Evolutionary conservation across 805 yeast species (phyloP).

Genomic region (Debaryomyces tyrocola): DNA sequence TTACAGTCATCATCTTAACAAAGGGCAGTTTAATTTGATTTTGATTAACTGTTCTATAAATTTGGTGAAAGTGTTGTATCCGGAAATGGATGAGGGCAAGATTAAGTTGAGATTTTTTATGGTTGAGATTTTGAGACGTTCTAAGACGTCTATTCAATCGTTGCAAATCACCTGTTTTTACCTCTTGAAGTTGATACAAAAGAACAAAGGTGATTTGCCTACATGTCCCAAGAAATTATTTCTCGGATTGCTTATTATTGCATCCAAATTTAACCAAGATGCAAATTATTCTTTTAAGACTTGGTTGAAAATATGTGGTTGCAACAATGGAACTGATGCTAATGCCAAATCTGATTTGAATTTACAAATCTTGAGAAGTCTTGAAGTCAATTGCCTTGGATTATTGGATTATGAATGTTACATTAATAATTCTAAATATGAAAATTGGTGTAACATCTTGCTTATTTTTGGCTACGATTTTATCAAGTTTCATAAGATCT

Average conservation of each 20-base stretch:
- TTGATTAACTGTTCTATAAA: constrained; percentile 37
- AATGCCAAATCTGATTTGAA: constrained; percentile 28
- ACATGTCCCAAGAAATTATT: constrained; percentile 66
- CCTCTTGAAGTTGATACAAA: constrained; percentile 45
- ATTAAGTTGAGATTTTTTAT: constrained; percentile 44
- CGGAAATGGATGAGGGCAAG: constrained; percentile 10
- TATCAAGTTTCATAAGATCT: constrained; percentile 33
- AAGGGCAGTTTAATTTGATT: constrained; percentile 40
- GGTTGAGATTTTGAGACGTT: constrained; percentile 32
- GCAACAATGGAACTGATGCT: constrained; percentile 20
- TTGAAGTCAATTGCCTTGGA: constrained; percentile 56
- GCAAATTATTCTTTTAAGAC: constrained; percentile 64
- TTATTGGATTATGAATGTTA: constrained; percentile 58
- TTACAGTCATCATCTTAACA: constrained; percentile 39
- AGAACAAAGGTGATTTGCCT: constrained; percentile 10
- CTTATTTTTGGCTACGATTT: constrained; percentile 45
- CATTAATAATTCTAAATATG: constrained; percentile 49
- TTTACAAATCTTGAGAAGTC: constrained; percentile 44
- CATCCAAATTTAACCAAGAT: constrained; percentile 75
- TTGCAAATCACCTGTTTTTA: constrained; percentile 70
- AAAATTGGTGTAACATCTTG: constrained; percentile 46
- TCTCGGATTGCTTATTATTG: constrained; percentile 65
- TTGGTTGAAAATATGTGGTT: constrained; percentile 76
- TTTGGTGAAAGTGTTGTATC: constrained; percentile 34
- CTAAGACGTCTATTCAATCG: constrained; percentile 53